Base-by-base conservation (phyloP, 495 filamentous ascomycete genomes). In the Aspergillus coremiiformis region DNA sequence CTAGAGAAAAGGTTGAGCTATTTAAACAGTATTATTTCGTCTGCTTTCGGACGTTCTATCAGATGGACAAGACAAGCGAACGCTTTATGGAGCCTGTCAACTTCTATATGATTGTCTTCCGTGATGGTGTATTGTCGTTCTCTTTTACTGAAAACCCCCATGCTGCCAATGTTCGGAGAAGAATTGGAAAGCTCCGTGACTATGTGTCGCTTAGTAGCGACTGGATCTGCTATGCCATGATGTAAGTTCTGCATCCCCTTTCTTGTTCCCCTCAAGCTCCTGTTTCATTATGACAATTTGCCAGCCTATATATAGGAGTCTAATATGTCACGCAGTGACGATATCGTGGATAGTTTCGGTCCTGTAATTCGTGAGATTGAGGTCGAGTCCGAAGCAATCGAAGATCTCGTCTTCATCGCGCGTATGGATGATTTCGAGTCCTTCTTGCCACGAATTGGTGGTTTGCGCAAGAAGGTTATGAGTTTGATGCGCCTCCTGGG, bases 201-300 rank as follows among this genome's bases (percentile, higher is more conserved):
- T 96, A 95, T 62, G 86, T 96, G 52, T 82, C 87, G 14, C 75
- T 98, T 30, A 92, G 87, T 52, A 89, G 89, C 56, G 93, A 98
- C 66, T 98, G 93, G 93, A 92, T 98, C 54, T 98, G 94, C 71
- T 98, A 98, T 62, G 93, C 93, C 27, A 81, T 98, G 71, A 98
- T 98, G 86, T 90, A 74, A 80, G 85, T 42, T 22, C 20, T 37
- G 4, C 30, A 33, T 55, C 41, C 45, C n/a, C 6, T 19, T 33
- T 8, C 24, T 17, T 2, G n/a, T n/a, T 12, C 21, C 22, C 71
- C 43, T n/a, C 10, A 9, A 21, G 14, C 32, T 9, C 10, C 10
- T 26, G 21, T 21, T 30, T 12, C n/a, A 20, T 17, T 11, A 12
- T 30, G 1, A 19, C 23, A 5, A 30, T 39, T 12, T 26, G 19